Base-by-base conservation (phyloP, 257 asterid species). In the Jacaranda mimosifolia region DNA sequence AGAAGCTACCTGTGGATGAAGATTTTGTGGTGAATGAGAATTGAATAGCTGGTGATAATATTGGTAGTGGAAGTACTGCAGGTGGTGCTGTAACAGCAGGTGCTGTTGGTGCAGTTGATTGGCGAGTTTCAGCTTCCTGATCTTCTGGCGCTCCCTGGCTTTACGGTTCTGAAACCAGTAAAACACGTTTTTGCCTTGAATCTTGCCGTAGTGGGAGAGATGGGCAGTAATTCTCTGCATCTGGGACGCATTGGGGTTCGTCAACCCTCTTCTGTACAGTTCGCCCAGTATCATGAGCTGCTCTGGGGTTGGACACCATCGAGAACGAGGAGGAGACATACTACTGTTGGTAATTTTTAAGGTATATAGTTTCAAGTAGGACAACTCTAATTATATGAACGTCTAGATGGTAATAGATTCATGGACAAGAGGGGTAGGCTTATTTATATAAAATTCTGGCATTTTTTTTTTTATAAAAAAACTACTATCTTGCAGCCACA, bases 241-340 rank as follows among this genome's bases (percentile, higher is more conserved):
- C 75, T 88, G 92, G 17, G 84, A 58, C 12, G 95, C 76, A 49
- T 82, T 88, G 4, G 95, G 95, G 36, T 88, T 88, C 53, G 86
- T 85, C 62, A 88, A 59, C 8, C 95, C 92, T 70, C 88, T 73
- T 58, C 77, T 79, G 71, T 90, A 90, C 78, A 90, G 85, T 68
- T 86, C 91, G 51, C 88, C 86, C 39, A 90, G 79, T 74, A 90
- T 83, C 91, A 88, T 86, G 2, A 90, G 78, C 43, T 90, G 95
- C 59, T 88, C 91, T 13, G 91, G 91, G 17, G 92, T 88, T 64
- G 95, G 95, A 70, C 91, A 81, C 95, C 95, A 90, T 77, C 95
- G 81, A 0, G 84, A 83, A 26, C 85, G 74, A 45, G 80, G 60
- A 52, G 86, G 49, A 65, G 53, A 38, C 36, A 67, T 26, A 26